Percentiles rank a stretch among this genome's conserved stretches.
These are phyloP conservation scores for Fomitopsis serialis DNA, from an alignment of 768 basidiomycete species.

Conservation along the genomic window DNA sequence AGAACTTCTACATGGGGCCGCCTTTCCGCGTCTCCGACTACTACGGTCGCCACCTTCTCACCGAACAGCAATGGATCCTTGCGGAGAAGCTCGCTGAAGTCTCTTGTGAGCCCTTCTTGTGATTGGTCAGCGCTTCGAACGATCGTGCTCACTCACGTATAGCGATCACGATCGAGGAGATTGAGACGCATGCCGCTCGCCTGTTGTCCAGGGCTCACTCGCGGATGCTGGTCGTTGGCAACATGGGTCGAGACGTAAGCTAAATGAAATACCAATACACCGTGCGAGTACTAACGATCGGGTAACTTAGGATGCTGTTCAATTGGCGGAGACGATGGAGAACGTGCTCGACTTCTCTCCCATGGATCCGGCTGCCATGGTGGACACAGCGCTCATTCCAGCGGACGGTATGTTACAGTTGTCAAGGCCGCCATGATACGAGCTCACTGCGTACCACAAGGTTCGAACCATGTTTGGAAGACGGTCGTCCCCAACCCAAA, in stretches of 20 bases:
- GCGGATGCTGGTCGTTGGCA: slow-evolving; percentile 76
- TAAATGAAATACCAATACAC: neutral
- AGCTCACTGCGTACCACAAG: slow-evolving; percentile 32
- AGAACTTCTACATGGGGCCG: slow-evolving; percentile 84
- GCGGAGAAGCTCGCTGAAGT: slow-evolving; percentile 74
- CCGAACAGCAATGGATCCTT: slow-evolving; percentile 69
- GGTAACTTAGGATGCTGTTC: slow-evolving; percentile 61
- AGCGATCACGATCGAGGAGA: slow-evolving; percentile 71
- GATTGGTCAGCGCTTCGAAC: neutral
- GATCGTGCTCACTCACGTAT: neutral
- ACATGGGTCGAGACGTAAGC: slow-evolving; percentile 76
- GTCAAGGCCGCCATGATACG: neutral
- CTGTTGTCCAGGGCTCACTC: slow-evolving; percentile 64
- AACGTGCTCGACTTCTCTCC: slow-evolving; percentile 50
- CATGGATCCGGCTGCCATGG: slow-evolving; percentile 48
- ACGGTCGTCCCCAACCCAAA: slow-evolving; percentile 71
- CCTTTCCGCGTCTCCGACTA: slow-evolving; percentile 78
- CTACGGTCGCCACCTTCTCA: slow-evolving; percentile 64
- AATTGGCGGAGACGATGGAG: slow-evolving; percentile 69
- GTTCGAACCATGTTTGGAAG: slow-evolving; percentile 63
- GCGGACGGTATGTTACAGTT: slow-evolving; percentile 48
- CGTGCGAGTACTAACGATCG: neutral
- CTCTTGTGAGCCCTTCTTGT: slow-evolving; percentile 16
- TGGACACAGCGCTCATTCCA: slow-evolving; percentile 52
- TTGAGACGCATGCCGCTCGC: slow-evolving; percentile 53